These are phyloP conservation scores for Tricladium varicosporioides DNA, from an alignment of 2,329 filamentous ascomycete species.

Conservation along the genomic window DNA sequence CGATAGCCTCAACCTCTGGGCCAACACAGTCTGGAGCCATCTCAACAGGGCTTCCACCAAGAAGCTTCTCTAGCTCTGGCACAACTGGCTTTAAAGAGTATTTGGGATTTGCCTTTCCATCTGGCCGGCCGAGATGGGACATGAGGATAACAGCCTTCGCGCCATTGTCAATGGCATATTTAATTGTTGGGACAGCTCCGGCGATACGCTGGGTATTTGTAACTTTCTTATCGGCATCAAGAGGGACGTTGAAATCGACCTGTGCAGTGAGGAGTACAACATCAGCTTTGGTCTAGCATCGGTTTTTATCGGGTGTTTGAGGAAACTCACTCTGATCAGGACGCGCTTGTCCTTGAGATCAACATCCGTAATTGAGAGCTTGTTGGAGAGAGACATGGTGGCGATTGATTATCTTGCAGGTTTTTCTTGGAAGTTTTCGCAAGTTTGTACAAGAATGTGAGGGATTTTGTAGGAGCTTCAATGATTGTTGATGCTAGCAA, in stretches of 20 bases:
- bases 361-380: constrained; percentile 94
- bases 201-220: constrained; percentile 99
- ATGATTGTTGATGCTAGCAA: constrained; percentile 15
- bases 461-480: constrained; percentile 14
- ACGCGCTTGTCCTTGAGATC: constrained; percentile 98
- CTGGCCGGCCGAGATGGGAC: constrained; percentile 96
- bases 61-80: constrained; percentile 85
- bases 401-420: constrained; percentile 16
- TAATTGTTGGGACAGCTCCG: constrained; percentile 92
- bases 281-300: constrained; percentile 1
- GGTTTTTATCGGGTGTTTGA: not conserved
- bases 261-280: constrained; percentile 37
- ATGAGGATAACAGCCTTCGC: constrained; percentile 94
- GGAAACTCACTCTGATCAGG: constrained; percentile 79
- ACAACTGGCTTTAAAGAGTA: constrained; percentile 94
- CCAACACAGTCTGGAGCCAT: constrained; percentile 92
- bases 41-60: constrained; percentile 73
- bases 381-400: constrained; percentile 96
- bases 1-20: constrained; percentile 82
- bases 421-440: not conserved
- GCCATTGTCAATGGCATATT: constrained; percentile 85
- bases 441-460: constrained; percentile 9
- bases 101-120: constrained; percentile 86
- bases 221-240: constrained; percentile 87
- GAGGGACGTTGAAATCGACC: constrained; percentile 99